Evolutionary conservation across 331 rosid species (phyloP), one percentile per base, ranked within the genome.

Genomic region (Quercus lobata): DNA sequence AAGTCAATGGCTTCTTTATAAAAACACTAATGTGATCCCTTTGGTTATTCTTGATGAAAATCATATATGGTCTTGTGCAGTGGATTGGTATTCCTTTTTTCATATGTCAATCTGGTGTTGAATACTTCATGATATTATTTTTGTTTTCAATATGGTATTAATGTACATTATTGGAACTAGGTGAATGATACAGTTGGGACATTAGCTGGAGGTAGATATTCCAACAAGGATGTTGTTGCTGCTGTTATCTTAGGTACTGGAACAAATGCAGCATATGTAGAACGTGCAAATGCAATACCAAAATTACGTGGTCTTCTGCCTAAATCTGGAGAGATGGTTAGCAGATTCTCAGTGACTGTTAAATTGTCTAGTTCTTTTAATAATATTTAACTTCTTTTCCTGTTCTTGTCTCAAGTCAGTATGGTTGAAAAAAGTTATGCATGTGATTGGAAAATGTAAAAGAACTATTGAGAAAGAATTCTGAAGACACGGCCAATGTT

Each of bases 181-280:
- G 94, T 96, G 75, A 96, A 96, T 79, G 99, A 96, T 82, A 91
- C 99, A 10, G 89, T 96, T 81, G 99, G 98, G 60, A 93, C 98
- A 76, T 83, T 93, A 80, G 98, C 98, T 5, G 91, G 97, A 72
- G 98, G 98, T 49, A 87, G 94, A 82, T 85, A 90, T 78, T 35
- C 80, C 74, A 69, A 92, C 83, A 81, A 78, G 19, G 89, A 90
- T 88, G 98, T 90, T 55, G 61, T 84, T 56, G 97, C 91, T 84
- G 96, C 96, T 21, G 90, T 93, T 82, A 93, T 93, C 78, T 84
- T 93, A 81, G 99, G 99, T 72, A 96, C 99, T 10, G 99, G 99
- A 79, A 96, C 99, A 76, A 96, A 96, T 85, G 99, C 99, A 12
- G 99, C 99, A 4, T 96, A 96, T 79, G 90, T 93, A 22, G 99